A percentile compares a stretch with the other conserved stretches of the same genome.
These are phyloP conservation scores for Pythium phragmiticola DNA, from an alignment of 352 stramenopile species.

Conservation along the genomic window DNA sequence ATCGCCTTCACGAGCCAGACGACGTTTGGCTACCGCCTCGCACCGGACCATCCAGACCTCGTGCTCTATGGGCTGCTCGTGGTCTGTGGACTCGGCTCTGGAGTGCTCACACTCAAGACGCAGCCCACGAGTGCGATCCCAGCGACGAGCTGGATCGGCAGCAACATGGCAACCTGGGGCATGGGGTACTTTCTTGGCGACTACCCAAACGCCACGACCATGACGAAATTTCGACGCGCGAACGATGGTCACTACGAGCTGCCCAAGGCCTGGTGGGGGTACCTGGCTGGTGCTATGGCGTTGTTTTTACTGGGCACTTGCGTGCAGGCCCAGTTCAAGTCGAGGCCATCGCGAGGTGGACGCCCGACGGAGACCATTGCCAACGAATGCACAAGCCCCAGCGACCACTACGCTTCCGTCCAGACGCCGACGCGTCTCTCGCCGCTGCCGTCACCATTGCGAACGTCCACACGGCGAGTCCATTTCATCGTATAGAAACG, in stretches of 20 bases:
- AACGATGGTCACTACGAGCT: conserved; percentile 56
- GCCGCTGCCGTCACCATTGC: neutral
- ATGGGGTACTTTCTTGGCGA: conserved; percentile 67
- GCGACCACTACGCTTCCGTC: neutral
- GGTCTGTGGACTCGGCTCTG: conserved; percentile 38
- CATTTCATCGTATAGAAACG: neutral
- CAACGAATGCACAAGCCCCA: no score
- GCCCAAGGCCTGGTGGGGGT: conserved; percentile 70
- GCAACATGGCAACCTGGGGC: conserved; percentile 51
- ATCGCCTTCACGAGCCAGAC: conserved; percentile 35
- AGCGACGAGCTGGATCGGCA: conserved; percentile 58
- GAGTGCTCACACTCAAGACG: conserved; percentile 49
- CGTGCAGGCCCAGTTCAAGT: conserved; percentile 22
- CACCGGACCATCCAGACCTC: conserved; percentile 20
- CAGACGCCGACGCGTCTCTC: neutral
- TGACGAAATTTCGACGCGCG: conserved; percentile 45
- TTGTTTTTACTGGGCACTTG: conserved; percentile 52
- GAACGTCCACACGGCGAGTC: neutral
- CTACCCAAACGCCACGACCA: conserved; percentile 58
- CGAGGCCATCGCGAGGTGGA: no score
- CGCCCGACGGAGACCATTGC: no score
- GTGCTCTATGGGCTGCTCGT: conserved; percentile 36
- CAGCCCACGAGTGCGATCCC: conserved; percentile 57
- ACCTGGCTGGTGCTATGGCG: conserved; percentile 54
- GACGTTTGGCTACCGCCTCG: conserved; percentile 32